Conservation (phyloP, 2,329 filamentous ascomycete genomes). For the Penicillium psychrosexuale region DNA sequence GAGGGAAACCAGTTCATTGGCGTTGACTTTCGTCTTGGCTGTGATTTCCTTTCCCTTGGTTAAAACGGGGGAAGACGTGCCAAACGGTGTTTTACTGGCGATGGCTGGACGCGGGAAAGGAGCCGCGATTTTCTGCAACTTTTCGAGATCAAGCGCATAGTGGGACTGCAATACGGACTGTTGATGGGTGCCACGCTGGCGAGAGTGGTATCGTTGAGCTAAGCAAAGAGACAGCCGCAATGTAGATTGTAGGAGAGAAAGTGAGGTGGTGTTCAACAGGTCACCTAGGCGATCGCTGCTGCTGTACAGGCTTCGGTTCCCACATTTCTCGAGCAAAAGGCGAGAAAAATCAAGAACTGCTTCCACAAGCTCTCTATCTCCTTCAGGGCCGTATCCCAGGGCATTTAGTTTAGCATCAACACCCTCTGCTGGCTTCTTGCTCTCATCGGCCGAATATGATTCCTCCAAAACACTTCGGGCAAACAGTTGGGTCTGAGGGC, state of each 20-base stretch:
- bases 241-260: conserved; percentile 72
- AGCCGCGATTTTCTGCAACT: conserved; percentile 75
- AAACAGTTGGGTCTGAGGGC: conserved; percentile 78
- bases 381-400: conserved; percentile 67
- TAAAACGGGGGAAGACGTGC: conserved; percentile 51
- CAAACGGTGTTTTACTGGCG: conserved; percentile 49
- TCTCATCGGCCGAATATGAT: conserved; percentile 58
- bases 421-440: conserved; percentile 53
- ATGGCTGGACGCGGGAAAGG: conserved; percentile 74
- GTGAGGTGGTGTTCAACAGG: conserved; percentile 80
- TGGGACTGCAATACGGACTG: conserved; percentile 76
- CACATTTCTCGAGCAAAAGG: conserved; percentile 87
- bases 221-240: conserved; percentile 80
- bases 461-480: conserved; percentile 40
- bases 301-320: conserved; percentile 91
- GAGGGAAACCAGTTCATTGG: conserved; percentile 79
- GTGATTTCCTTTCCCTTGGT: conserved; percentile 76
- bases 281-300: conserved; percentile 89
- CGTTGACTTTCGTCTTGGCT: conserved; percentile 57
- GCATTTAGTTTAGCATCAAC: conserved; percentile 54
- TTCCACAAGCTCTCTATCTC: conserved; percentile 77
- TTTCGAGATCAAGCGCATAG: conserved; percentile 70
- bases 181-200: conserved; percentile 73
- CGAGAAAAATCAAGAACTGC: conserved; percentile 79
- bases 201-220: conserved; percentile 87